phyloP scores from a whole-genome alignment of 352 stramenopile species.

The Globisporangium rhizosaccharum region DNA sequence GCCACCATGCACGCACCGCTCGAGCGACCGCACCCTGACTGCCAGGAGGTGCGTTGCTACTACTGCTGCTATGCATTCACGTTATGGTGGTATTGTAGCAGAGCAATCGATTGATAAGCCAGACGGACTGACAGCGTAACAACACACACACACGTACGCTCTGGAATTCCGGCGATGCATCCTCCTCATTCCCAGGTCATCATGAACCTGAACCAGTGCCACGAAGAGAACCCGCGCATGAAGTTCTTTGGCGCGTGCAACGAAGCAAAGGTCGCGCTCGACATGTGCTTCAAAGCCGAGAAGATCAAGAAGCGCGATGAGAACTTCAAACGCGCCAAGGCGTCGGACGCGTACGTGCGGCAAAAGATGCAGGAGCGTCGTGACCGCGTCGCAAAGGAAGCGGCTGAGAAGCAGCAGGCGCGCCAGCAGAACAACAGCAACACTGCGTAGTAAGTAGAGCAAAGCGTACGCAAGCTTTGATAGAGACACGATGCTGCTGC shows the following conservation, averaged over 20 bases:
- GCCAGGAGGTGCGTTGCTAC: constrained; percentile 49
- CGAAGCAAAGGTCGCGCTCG: constrained; percentile 62
- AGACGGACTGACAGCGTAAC: neutral
- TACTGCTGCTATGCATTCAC: neutral
- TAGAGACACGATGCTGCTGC: too few relatives aligned
- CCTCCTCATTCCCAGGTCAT: constrained; percentile 43
- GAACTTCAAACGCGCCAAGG: constrained; percentile 61
- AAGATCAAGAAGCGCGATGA: constrained; percentile 54
- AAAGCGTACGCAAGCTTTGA: neutral
- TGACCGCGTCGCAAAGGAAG: constrained; percentile 29
- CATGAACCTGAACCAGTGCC: constrained; percentile 52
- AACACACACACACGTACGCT: neutral
- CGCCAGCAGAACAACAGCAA: constrained; percentile 3
- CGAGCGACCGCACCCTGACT: constrained; percentile 75
- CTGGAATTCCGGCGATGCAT: neutral
- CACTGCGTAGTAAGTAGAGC: neutral
- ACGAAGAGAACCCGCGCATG: constrained; percentile 64
- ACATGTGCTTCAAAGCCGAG: constrained; percentile 75
- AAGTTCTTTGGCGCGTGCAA: constrained; percentile 80
- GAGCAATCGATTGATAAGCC: neutral
- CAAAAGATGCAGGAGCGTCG: constrained; percentile 74
- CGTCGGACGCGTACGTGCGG: constrained; percentile 61
- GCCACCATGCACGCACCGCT: constrained; percentile 72
- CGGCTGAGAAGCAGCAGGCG: constrained; percentile 1
- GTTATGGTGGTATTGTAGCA: neutral